Evolutionary conservation across 306 rosid genomes (phyloP).

Genomic region (Sphenostylis stenocarpa): DNA sequence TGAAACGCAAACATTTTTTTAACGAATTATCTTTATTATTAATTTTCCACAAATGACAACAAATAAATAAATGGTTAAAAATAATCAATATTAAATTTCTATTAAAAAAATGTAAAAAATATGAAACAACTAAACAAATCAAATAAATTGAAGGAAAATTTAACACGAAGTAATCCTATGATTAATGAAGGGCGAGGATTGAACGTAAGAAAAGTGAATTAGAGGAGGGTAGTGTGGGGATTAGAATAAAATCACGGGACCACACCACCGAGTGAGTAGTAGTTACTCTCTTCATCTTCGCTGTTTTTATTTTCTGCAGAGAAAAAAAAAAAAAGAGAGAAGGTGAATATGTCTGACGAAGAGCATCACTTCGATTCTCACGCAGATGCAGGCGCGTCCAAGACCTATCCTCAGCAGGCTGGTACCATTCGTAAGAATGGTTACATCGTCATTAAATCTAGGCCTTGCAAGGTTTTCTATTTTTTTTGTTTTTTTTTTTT

Average conservation of each 20-base stretch:
- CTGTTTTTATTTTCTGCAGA: background rate
- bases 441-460: slow-evolving; percentile 62
- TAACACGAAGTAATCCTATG: too few species aligned
- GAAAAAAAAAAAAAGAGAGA: background rate
- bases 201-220: background rate
- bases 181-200: slow-evolving; percentile 1
- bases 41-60: too few species aligned
- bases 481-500: background rate
- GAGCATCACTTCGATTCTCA: slow-evolving; percentile 74
- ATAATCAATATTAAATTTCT: too few species aligned
- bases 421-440: slow-evolving; percentile 77
- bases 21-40: too few species aligned
- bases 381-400: slow-evolving; percentile 73
- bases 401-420: slow-evolving; percentile 71
- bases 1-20: too few species aligned
- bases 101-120: too few species aligned
- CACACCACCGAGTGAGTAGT: background rate
- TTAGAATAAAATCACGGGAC: slow-evolving; percentile 21
- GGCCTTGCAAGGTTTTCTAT: slow-evolving; percentile 67
- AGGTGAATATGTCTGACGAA: slow-evolving; percentile 57
- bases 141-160: too few species aligned
- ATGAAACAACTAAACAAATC: too few species aligned
- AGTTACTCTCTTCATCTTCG: background rate
- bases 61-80: too few species aligned
- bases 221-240: background rate